Percentiles rank a stretch among this genome's conserved stretches.
phyloP scores from a whole-genome alignment of 1,139 yeast species.

The Kodamaea alishanica region DNA sequence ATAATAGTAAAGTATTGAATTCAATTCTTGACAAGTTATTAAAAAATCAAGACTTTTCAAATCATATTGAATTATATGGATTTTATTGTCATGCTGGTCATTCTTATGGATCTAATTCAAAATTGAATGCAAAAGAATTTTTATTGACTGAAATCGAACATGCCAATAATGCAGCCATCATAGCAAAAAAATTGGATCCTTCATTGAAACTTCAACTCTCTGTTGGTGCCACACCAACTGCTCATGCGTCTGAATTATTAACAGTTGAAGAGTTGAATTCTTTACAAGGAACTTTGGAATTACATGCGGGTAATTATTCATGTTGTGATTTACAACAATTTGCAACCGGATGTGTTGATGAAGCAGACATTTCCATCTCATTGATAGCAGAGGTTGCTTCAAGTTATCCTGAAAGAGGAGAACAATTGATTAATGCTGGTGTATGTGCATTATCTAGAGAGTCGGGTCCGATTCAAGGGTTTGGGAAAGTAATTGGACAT shows the following conservation, averaged over 20 bases:
- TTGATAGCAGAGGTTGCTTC: constrained; percentile 66
- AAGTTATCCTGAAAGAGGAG: constrained; percentile 55
- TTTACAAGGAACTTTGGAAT: constrained; percentile 52
- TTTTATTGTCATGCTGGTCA: constrained; percentile 82
- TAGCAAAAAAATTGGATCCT: constrained; percentile 29
- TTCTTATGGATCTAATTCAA: constrained; percentile 53
- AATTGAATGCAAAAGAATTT: constrained; percentile 44
- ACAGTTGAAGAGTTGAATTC: constrained; percentile 20
- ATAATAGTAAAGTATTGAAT: constrained; percentile 26
- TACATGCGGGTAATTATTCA: constrained; percentile 79
- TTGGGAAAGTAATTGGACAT: constrained; percentile 41
- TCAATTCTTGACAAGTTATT: constrained; percentile 29
- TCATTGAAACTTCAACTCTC: constrained; percentile 39
- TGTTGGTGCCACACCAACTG: constrained; percentile 83
- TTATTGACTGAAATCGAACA: constrained; percentile 54
- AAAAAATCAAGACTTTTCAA: constrained; percentile 15
- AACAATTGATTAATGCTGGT: constrained; percentile 68
- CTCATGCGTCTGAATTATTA: constrained; percentile 52
- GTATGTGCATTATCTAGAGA: constrained; percentile 70
- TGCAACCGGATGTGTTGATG: constrained; percentile 56
- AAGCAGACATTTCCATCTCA: constrained; percentile 48
- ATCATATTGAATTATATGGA: constrained; percentile 51
- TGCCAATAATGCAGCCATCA: constrained; percentile 52
- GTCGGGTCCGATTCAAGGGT: constrained; percentile 49
- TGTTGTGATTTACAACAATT: constrained; percentile 74